Evolutionary conservation across 1,284 basidiomycete species (phyloP).

Genomic region (Heterobasidion annosum): DNA sequence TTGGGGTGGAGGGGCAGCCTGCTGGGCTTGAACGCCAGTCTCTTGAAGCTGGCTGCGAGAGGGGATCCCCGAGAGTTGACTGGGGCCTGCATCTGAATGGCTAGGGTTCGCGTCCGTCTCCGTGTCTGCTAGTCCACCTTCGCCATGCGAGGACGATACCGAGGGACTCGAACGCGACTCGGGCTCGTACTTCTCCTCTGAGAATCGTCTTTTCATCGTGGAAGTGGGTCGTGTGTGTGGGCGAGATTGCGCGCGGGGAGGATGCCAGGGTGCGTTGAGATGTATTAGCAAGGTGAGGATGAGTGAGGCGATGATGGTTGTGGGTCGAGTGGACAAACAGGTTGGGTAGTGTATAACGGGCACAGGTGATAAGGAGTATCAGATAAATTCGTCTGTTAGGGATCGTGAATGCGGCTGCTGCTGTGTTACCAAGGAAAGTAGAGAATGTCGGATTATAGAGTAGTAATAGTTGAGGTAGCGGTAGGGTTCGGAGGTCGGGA

Average conservation of each 20-base stretch:
- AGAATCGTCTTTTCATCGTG: conserved; percentile 9
- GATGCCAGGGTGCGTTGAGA: not conserved
- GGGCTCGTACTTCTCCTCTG: conserved; percentile 8
- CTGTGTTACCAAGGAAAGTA: conserved; percentile 10
- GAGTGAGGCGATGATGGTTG: not conserved
- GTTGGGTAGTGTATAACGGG: conserved; percentile 4
- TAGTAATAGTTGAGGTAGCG: conserved; percentile 2
- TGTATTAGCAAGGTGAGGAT: not conserved
- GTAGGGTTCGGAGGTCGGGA: conserved; percentile 4
- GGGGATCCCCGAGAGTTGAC: conserved; percentile 12
- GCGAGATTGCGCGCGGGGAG: too few species aligned
- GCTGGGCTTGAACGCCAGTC: not conserved
- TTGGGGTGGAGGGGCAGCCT: conserved; percentile 22
- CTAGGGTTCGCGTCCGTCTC: conserved; percentile 33
- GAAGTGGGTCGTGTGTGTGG: not conserved
- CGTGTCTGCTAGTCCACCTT: conserved; percentile 41
- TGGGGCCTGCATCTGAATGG: conserved; percentile 20
- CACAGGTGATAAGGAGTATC: not conserved
- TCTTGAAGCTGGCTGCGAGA: not conserved
- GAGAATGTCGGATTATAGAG: conserved; percentile 8
- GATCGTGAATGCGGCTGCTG: conserved; percentile 10
- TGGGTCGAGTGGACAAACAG: not conserved
- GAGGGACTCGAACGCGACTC: conserved; percentile 29
- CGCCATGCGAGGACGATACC: conserved; percentile 35
- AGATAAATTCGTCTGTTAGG: conserved; percentile 1